phyloP scores from a whole-genome alignment of 2,329 filamentous ascomycete genomes.

The Parascedosporium putredinis region DNA sequence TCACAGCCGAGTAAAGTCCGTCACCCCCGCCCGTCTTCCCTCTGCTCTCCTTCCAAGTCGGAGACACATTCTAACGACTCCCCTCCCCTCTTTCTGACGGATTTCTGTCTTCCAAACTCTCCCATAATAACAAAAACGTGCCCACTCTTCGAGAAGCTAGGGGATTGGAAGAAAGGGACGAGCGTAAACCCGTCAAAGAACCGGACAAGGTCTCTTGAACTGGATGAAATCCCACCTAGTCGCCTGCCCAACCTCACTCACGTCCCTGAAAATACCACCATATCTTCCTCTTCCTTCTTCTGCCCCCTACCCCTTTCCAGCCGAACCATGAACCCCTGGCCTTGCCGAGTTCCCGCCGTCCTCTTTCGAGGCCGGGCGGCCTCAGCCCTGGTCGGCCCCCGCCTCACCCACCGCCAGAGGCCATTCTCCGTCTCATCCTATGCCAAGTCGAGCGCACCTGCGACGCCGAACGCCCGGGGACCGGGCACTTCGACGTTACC shows the following conservation, averaged over 20 bases:
- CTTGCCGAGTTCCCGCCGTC: background rate
- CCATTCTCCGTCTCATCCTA: conserved; percentile 3
- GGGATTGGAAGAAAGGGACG: too few species aligned
- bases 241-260: too few species aligned
- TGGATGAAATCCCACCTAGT: background rate
- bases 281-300: background rate
- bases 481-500: conserved; percentile 34
- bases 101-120: too few species aligned
- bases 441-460: background rate
- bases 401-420: background rate
- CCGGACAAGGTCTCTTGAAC: too few species aligned
- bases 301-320: background rate
- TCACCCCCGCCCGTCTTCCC: too few species aligned
- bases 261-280: background rate
- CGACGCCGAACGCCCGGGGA: background rate
- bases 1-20: too few species aligned
- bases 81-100: too few species aligned
- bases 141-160: too few species aligned
- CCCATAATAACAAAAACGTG: too few species aligned
- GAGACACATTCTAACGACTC: too few species aligned
- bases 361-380: background rate
- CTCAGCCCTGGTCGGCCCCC: background rate
- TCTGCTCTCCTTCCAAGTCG: too few species aligned
- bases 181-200: too few species aligned
- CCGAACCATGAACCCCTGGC: background rate